Base-by-base conservation (phyloP, 352 stramenopile genomes). In the Pythium dissimile region DNA sequence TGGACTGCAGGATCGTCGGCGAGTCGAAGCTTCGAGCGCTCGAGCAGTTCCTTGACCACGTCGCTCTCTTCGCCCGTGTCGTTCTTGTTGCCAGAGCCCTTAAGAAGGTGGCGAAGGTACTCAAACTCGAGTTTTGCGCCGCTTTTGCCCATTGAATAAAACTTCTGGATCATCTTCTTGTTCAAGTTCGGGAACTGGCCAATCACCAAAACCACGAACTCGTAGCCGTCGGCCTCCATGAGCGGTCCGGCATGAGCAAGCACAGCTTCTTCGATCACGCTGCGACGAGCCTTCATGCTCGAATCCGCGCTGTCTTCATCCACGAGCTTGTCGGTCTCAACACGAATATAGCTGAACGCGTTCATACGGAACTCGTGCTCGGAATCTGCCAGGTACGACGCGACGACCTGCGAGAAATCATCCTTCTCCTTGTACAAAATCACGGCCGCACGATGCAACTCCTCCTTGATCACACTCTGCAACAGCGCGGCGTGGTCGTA, bases 141-240 rank as follows among this genome's bases (percentile, higher is more conserved):
- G 21, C 68, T 73, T 55, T 90, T 92, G 44, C 80, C 82, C 79
- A 94, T 89, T 11, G 74, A 80, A 21, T 90, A 38, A 61, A 94
- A 93, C 41, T 86, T 81, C 57, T 89, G 75, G 43, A 94, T 94
- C 23, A 94, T 70, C 55, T 84, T 88, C 59, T 88, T 91, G 69
- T 94, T 92, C 62, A 92, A 54, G 54, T 73, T 88, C 39, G 68
- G 75, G 60, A 98, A 92, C 43, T 92, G 82, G 31, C 94, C 89
- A 41, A 92, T 51, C 45, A 95, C 88, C 27, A 93, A 55, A n/a
- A 88, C 80, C 44, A 97, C 80, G 38, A 96, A 94, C 16, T 86
- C 73, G 52, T 92, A 88, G 30, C 77, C 74, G 54, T 98, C 90
- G 7, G 95, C 84, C 44, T 94, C 84, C 62, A 98, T 83, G 7